These are phyloP conservation scores for Batrachochytrium dendrobatidis DNA, from an alignment of 371 early-diverging fungal genomes.

Conservation along the genomic window DNA sequence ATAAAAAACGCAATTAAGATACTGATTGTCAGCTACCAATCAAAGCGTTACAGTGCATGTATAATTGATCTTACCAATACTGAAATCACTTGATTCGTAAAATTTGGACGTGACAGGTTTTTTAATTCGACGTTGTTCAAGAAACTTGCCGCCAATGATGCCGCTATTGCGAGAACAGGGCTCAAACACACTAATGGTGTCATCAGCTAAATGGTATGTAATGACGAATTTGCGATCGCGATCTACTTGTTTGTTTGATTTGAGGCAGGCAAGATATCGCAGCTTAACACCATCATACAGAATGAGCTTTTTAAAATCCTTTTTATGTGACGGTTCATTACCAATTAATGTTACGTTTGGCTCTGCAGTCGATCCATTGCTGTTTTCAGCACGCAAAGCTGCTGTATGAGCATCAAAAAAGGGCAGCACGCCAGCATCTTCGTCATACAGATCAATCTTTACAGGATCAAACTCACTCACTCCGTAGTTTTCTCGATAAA, in stretches of 20 bases:
- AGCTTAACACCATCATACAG: constrained; percentile 37
- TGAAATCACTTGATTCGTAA: constrained; percentile 35
- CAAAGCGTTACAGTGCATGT: background rate
- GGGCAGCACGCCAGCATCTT: constrained; percentile 8
- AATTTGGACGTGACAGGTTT: constrained; percentile 22
- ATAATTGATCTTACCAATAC: constrained; percentile 33
- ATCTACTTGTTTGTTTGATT: constrained; percentile 36
- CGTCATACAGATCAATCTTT: constrained; percentile 34
- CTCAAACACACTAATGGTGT: constrained; percentile 45
- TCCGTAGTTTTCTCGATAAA: constrained; percentile 42
- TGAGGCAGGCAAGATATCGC: constrained; percentile 34
- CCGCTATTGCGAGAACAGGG: constrained; percentile 42
- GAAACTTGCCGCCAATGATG: constrained; percentile 46
- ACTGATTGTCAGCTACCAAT: background rate
- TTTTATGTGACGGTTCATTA: constrained; percentile 19
- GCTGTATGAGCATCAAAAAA: constrained; percentile 12
- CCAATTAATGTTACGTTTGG: constrained; percentile 20
- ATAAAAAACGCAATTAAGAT: background rate
- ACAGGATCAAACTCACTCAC: constrained; percentile 40
- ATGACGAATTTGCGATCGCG: constrained; percentile 45
- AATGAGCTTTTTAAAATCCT: constrained; percentile 36
- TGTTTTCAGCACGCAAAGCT: background rate
- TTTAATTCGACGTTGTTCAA: constrained; percentile 38
- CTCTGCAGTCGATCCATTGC: background rate
- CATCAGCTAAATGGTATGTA: constrained; percentile 37